Evolutionary conservation across 1,284 basidiomycete genomes (phyloP).

Genomic region (Cutaneotrichosporon sp.): DNA sequence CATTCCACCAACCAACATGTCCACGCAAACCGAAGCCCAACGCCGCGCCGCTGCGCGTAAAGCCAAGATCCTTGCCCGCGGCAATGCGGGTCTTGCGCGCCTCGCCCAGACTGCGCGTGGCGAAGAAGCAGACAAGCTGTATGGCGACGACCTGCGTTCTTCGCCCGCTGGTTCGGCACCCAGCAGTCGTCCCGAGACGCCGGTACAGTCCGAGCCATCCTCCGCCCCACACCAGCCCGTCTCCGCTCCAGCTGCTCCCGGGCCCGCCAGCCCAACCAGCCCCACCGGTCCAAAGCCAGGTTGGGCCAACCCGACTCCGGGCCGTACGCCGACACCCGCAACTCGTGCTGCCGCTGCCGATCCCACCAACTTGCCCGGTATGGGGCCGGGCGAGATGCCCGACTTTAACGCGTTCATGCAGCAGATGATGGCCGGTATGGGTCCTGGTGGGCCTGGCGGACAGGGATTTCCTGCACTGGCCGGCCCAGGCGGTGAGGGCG

Average conservation of each 20-base stretch:
- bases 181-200: slow-evolving; percentile 6
- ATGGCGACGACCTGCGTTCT: slow-evolving; percentile 32
- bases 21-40: slow-evolving; percentile 41
- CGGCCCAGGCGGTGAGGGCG: not conserved
- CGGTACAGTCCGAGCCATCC: not conserved
- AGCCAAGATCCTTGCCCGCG: slow-evolving; percentile 53
- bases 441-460: slow-evolving; percentile 22
- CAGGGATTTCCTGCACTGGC: slow-evolving; percentile 3
- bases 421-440: slow-evolving; percentile 15
- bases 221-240: not conserved
- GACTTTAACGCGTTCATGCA: slow-evolving; percentile 36
- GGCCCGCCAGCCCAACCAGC: not conserved
- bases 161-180: not conserved
- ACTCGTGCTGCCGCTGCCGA: slow-evolving; percentile 6
- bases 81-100: slow-evolving; percentile 48
- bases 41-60: slow-evolving; percentile 51
- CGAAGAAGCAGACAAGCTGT: slow-evolving; percentile 49
- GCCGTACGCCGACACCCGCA: slow-evolving; percentile 1
- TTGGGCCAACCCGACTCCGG: slow-evolving; percentile 1
- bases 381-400: slow-evolving; percentile 37
- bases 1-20: slow-evolving; percentile 24
- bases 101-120: slow-evolving; percentile 52
- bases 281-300: slow-evolving; percentile 8
- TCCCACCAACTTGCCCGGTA: slow-evolving; percentile 5
- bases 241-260: not conserved